Evolutionary conservation across 768 basidiomycete species (phyloP).

Genomic region (Naematelia aurantialba): DNA sequence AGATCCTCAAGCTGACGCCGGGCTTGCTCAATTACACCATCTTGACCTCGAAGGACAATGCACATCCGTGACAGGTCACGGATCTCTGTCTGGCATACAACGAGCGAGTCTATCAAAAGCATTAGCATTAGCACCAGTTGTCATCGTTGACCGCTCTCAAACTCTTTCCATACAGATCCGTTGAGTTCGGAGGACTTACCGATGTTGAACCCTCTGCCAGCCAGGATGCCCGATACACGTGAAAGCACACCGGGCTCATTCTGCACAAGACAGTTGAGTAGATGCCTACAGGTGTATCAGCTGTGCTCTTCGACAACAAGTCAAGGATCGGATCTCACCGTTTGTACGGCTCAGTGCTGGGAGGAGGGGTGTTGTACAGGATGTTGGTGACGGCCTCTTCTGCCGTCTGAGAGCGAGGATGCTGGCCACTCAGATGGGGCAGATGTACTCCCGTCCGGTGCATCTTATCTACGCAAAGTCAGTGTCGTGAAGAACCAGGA

Average conservation of each 20-base stretch:
- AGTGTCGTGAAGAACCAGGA: background rate
- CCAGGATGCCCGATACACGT: constrained; percentile 93
- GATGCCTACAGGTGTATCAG: constrained; percentile 60
- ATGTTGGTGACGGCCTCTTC: constrained; percentile 98
- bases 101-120: constrained; percentile 77
- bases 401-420: constrained; percentile 76
- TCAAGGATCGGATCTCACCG: constrained; percentile 24
- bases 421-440: constrained; percentile 60
- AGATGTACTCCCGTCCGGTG: constrained; percentile 30
- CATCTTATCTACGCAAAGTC: constrained; percentile 39
- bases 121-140: background rate
- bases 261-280: constrained; percentile 96
- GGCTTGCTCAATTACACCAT: constrained; percentile 96
- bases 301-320: background rate
- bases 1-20: constrained; percentile 92
- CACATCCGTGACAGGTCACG: constrained; percentile 97
- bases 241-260: constrained; percentile 99
- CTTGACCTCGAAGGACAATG: constrained; percentile 92
- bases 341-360: constrained; percentile 76
- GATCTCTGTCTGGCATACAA: constrained; percentile 96
- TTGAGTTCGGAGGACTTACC: constrained; percentile 31
- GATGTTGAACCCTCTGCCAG: constrained; percentile 89
- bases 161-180: background rate
- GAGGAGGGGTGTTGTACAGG: constrained; percentile 90
- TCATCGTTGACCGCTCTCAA: background rate